Percentiles rank a stretch among this genome's conserved stretches.
Conservation (phyloP, 106 monocot species). For the Gastrodia elata region DNA sequence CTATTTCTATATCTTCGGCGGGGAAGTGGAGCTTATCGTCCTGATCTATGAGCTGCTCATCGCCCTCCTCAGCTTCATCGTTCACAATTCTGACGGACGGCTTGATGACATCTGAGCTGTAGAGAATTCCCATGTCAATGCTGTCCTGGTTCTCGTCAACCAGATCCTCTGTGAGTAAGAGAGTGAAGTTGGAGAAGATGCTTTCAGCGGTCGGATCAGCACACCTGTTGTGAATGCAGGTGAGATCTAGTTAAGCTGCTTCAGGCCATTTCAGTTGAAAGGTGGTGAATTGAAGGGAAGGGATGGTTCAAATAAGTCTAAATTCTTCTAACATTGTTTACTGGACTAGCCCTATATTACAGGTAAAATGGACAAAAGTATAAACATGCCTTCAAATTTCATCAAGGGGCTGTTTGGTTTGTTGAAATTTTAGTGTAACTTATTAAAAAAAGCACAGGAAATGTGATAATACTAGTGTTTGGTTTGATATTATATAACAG, state of each 20-base stretch:
- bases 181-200: constrained; percentile 72
- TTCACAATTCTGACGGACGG: background rate
- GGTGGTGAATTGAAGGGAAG: background rate
- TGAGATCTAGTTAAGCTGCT: background rate
- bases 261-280: background rate
- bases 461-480: too few species aligned
- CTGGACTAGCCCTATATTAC: too few species aligned
- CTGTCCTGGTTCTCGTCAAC: constrained; percentile 44
- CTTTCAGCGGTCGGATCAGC: constrained; percentile 54
- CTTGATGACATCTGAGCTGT: constrained; percentile 26
- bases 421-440: too few species aligned
- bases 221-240: constrained; percentile 53
- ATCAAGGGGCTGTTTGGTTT: too few species aligned
- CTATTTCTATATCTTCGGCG: constrained; percentile 56
- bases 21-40: constrained; percentile 87
- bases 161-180: constrained; percentile 65
- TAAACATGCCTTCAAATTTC: too few species aligned
- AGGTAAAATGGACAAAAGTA: too few species aligned
- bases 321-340: background rate
- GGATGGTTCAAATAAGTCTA: too few species aligned
- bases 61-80: constrained; percentile 25
- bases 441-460: too few species aligned
- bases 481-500: too few species aligned
- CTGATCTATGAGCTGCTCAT: constrained; percentile 54
- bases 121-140: constrained; percentile 58